These are phyloP conservation scores for Penicillium pulvis DNA, from an alignment of 495 filamentous ascomycete species.

Conservation along the genomic window DNA sequence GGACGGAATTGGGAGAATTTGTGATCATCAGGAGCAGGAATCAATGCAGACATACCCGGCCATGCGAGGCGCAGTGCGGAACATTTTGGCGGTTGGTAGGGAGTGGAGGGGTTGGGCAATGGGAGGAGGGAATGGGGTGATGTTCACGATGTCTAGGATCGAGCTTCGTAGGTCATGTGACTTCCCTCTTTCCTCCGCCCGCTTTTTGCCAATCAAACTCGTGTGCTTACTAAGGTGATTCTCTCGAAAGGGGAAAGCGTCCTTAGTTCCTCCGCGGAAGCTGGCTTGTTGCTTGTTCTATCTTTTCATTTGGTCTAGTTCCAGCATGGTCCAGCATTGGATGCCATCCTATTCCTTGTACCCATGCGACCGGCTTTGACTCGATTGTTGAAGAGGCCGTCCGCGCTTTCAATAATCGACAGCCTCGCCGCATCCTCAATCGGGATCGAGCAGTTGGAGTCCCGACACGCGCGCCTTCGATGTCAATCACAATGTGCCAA, in stretches of 20 bases:
- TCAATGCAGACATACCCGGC: slow-evolving; percentile 42
- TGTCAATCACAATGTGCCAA: slow-evolving; percentile 17
- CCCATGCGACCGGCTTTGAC: slow-evolving; percentile 57
- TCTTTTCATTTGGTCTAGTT: slow-evolving; percentile 1
- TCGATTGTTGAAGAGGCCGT: slow-evolving; percentile 56
- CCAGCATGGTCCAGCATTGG: slow-evolving; percentile 13
- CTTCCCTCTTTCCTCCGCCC: slow-evolving; percentile 39
- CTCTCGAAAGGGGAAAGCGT: slow-evolving; percentile 27
- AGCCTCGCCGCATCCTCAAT: slow-evolving; percentile 40
- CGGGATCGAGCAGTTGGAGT: slow-evolving; percentile 42
- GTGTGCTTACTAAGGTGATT: slow-evolving; percentile 26
- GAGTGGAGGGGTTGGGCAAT: slow-evolving; percentile 30
- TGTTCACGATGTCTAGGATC: slow-evolving; percentile 34
- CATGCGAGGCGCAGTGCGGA: slow-evolving; percentile 50
- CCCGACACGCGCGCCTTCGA: slow-evolving; percentile 30
- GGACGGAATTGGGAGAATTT: slow-evolving; percentile 7
- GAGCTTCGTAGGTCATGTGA: slow-evolving; percentile 36
- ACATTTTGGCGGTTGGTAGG: slow-evolving; percentile 45
- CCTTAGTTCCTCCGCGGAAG: slow-evolving; percentile 11
- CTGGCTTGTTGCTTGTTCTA: slow-evolving; percentile 5
- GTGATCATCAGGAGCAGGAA: neutral
- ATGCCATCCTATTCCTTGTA: slow-evolving; percentile 20
- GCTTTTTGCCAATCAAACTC: slow-evolving; percentile 19
- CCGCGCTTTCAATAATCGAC: slow-evolving; percentile 51
- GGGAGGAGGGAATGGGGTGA: slow-evolving; percentile 33